Evolutionary conservation across 306 rosid genomes (phyloP).

Genomic region (Cicer chorassanicum): DNA sequence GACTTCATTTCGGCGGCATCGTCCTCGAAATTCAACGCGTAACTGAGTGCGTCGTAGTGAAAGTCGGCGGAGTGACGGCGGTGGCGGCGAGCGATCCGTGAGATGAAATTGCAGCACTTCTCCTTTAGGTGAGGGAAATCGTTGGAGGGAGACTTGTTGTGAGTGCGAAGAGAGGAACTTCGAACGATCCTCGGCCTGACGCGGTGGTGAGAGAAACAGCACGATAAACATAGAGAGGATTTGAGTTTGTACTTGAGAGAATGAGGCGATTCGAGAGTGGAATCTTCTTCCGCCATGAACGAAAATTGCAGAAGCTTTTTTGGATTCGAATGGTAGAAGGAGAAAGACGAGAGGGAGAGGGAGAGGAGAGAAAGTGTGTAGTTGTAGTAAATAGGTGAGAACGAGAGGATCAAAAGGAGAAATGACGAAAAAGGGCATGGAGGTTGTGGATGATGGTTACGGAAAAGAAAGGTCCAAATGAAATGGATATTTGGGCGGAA

Average conservation of each 20-base stretch:
- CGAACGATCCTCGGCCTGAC: conserved; percentile 47
- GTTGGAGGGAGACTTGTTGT: conserved; percentile 45
- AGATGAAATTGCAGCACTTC: conserved; percentile 56
- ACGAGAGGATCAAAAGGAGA: neutral
- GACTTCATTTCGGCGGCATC: conserved; percentile 45
- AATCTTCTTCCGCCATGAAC: conserved; percentile 48
- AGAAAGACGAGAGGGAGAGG: neutral
- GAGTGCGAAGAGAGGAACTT: conserved; percentile 44
- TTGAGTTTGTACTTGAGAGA: conserved; percentile 53
- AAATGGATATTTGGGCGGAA: neutral
- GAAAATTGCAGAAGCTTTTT: neutral
- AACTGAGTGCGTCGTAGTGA: conserved; percentile 73
- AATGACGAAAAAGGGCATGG: conserved; percentile 49
- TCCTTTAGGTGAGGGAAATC: conserved; percentile 53
- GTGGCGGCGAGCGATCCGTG: conserved; percentile 54
- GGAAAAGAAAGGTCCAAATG: neutral
- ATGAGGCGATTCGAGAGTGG: conserved; percentile 41
- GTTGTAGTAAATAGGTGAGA: conserved; percentile 27
- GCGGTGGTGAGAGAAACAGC: conserved; percentile 51
- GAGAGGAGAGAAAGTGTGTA: neutral
- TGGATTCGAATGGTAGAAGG: neutral
- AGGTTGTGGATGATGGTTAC: conserved; percentile 38
- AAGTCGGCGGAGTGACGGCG: conserved; percentile 77
- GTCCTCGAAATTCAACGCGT: conserved; percentile 72
- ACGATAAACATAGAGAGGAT: conserved; percentile 54